A percentile compares a stretch with the other conserved stretches of the same genome.
phyloP scores from a whole-genome alignment of 1,139 yeast species.

The Geotrichum restrictum region DNA sequence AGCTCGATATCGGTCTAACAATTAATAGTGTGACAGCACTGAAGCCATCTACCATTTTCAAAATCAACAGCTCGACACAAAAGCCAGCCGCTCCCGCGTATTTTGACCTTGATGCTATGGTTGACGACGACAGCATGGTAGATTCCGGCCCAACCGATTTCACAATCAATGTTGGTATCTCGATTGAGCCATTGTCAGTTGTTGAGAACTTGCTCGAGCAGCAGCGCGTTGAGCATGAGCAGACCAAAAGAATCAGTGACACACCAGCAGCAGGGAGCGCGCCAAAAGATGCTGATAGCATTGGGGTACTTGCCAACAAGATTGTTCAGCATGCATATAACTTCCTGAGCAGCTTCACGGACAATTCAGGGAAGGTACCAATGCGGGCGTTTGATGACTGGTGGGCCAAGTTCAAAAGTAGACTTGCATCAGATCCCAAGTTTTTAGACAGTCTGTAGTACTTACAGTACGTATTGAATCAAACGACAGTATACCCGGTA shows the following conservation, averaged over 20 bases:
- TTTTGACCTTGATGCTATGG: conserved; percentile 38
- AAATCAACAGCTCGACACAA: conserved; percentile 52
- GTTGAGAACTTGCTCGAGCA: conserved; percentile 53
- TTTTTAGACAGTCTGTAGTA: conserved; percentile 53
- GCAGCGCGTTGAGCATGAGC: conserved; percentile 24
- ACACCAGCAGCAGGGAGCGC: conserved; percentile 10
- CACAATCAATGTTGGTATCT: conserved; percentile 70
- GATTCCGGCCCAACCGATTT: conserved; percentile 20
- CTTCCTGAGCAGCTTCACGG: conserved; percentile 79
- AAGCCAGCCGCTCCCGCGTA: conserved; percentile 25
- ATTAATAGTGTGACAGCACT: conserved; percentile 55
- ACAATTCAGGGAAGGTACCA: conserved; percentile 71
- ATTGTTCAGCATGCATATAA: conserved; percentile 91
- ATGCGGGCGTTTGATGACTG: conserved; percentile 87
- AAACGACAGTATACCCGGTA: too few species aligned
- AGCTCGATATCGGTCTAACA: too few species aligned
- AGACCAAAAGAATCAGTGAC: not conserved
- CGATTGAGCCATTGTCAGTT: conserved; percentile 68
- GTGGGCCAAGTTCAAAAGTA: conserved; percentile 88
- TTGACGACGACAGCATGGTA: conserved; percentile 33
- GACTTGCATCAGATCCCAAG: conserved; percentile 72
- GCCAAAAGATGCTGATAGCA: conserved; percentile 33
- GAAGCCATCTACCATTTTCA: conserved; percentile 91
- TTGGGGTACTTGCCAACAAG: conserved; percentile 65
- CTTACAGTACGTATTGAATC: too few species aligned